Conservation (phyloP, 176 grass and related monocot species). For the Paspalum vaginatum region DNA sequence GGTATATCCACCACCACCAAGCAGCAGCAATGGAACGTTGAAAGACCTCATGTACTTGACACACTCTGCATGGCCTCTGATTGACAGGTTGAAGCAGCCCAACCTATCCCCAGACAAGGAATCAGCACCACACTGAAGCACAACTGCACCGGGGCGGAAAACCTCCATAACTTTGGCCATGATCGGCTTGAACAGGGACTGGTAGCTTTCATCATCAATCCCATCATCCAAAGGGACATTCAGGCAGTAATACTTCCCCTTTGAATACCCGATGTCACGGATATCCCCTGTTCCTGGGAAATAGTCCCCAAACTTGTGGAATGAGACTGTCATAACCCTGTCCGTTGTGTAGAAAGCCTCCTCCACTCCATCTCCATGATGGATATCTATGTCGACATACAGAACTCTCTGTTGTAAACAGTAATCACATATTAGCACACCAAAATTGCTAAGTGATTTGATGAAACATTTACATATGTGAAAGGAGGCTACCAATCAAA, state of each 20-base stretch:
- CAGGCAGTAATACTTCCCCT: conserved; percentile 85
- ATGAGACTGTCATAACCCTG: conserved; percentile 93
- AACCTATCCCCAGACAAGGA: conserved; percentile 87
- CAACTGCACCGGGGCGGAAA: conserved; percentile 76
- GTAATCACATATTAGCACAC: conserved; percentile 38
- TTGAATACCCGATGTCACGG: conserved; percentile 64
- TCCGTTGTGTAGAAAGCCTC: conserved; percentile 95
- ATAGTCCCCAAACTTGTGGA: conserved; percentile 93
- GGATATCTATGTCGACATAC: conserved; percentile 93
- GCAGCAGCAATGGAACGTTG: conserved; percentile 87
- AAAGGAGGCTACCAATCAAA: background rate
- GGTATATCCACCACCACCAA: conserved; percentile 94
- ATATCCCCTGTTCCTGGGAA: conserved; percentile 92
- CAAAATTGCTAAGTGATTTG: background rate
- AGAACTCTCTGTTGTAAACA: conserved; percentile 70
- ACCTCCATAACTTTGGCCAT: conserved; percentile 90
- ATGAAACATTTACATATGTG: background rate
- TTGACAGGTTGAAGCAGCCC: conserved; percentile 91
- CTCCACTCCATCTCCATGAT: conserved; percentile 90
- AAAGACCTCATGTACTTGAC: conserved; percentile 95
- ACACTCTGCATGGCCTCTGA: conserved; percentile 85
- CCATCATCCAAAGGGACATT: conserved; percentile 92
- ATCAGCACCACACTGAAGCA: conserved; percentile 94
- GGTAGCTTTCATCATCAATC: conserved; percentile 92
- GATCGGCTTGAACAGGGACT: conserved; percentile 88